Conservation (phyloP, 2,329 filamentous ascomycete genomes). For the Colletotrichum caudatum region DNA sequence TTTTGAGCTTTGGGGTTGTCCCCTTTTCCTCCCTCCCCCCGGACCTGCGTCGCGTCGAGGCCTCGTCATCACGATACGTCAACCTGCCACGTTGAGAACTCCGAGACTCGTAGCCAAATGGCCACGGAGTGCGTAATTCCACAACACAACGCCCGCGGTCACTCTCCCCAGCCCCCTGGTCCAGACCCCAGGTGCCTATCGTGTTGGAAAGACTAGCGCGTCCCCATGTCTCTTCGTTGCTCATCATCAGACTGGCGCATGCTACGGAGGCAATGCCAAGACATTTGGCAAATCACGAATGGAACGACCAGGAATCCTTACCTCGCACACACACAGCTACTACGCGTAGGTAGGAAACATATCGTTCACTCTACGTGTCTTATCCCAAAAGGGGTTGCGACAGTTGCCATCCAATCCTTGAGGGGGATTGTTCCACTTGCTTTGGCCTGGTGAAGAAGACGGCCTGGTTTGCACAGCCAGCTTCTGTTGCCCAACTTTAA, state of each 20-base stretch:
- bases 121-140: conserved; percentile 1
- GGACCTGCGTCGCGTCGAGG: not conserved
- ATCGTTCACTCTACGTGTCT: conserved; percentile 24
- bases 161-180: not conserved
- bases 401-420: not conserved
- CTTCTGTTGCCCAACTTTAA: not conserved
- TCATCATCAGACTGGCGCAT: conserved; percentile 15
- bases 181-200: not conserved
- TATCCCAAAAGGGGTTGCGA: not conserved
- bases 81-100: conserved; percentile 7
- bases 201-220: conserved; percentile 24
- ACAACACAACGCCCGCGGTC: conserved; percentile 1
- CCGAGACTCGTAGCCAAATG: not conserved
- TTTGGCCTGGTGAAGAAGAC: not conserved
- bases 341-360: conserved; percentile 13
- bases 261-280: conserved; percentile 22
- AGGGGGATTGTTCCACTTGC: not conserved
- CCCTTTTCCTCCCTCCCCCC: not conserved
- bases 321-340: not conserved
- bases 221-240: not conserved
- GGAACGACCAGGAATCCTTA: conserved; percentile 6
- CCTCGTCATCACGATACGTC: conserved; percentile 26
- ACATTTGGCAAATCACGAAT: conserved; percentile 27
- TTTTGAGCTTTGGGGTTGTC: not conserved
- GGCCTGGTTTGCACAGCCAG: not conserved